Conservation (phyloP, 768 basidiomycete genomes). For the Suillus discolor region DNA sequence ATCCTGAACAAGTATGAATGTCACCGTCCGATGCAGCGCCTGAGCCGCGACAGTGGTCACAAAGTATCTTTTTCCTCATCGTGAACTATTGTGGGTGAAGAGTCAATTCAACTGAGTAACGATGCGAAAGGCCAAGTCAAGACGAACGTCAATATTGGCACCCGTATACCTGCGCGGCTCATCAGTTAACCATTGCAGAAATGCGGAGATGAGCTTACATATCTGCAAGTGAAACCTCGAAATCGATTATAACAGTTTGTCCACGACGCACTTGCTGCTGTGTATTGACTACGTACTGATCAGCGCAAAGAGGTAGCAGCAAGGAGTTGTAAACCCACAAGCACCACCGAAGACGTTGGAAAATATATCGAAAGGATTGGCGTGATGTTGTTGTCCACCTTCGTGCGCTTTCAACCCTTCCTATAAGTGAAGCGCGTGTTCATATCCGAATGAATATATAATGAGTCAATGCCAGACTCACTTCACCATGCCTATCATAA, state of each 20-base stretch:
- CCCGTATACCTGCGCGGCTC: constrained; percentile 68
- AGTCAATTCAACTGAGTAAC: constrained; percentile 9
- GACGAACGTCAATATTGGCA: constrained; percentile 75
- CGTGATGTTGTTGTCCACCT: constrained; percentile 71
- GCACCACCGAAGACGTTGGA: constrained; percentile 88
- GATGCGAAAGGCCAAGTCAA: not conserved
- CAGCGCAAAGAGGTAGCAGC: not conserved
- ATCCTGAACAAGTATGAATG: constrained; percentile 84
- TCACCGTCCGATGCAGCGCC: constrained; percentile 90
- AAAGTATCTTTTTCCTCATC: constrained; percentile 88
- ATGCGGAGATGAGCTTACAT: constrained; percentile 49
- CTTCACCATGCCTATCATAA: constrained; percentile 94
- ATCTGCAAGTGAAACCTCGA: constrained; percentile 86
- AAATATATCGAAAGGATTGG: constrained; percentile 95
- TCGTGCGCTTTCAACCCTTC: constrained; percentile 93
- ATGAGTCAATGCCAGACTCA: constrained; percentile 26
- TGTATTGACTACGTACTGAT: constrained; percentile 35
- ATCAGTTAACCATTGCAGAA: constrained; percentile 13
- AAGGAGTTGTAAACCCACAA: constrained; percentile 45
- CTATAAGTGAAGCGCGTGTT: constrained; percentile 35
- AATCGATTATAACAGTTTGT: constrained; percentile 74
- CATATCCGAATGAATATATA: constrained; percentile 13
- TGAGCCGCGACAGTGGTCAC: constrained; percentile 95
- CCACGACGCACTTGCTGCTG: constrained; percentile 74
- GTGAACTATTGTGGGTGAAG: constrained; percentile 65